A percentile compares a stretch with the other conserved stretches of the same genome.
These are phyloP conservation scores for Chimonanthus salicifolius DNA, from an alignment of 164 flowering plant genomes.

Conservation along the genomic window DNA sequence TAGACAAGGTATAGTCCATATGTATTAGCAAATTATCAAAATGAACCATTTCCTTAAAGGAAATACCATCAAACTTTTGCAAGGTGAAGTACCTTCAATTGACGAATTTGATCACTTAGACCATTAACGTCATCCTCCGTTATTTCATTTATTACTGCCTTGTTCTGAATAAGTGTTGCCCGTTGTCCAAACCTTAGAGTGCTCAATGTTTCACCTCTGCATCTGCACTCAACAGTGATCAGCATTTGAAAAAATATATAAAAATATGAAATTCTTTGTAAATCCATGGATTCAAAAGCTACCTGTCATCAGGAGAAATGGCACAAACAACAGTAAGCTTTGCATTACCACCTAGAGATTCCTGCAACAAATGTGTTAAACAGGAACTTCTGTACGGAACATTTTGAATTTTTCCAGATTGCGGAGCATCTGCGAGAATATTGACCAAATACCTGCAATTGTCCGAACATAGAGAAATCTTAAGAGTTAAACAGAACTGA, in stretches of 20 bases:
- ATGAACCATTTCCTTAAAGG: too few relatives aligned
- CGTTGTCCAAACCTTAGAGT: conserved; percentile 81
- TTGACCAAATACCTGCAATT: conserved; percentile 66
- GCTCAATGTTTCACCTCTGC: conserved; percentile 60
- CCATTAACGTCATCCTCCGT: conserved; percentile 89
- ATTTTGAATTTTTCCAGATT: conserved; percentile 32
- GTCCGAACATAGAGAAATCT: not conserved
- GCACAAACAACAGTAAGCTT: conserved; percentile 80
- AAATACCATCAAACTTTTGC: too few relatives aligned
- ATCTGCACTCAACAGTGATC: conserved; percentile 37
- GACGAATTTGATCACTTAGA: conserved; percentile 90
- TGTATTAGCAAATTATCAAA: too few relatives aligned
- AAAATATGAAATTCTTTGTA: not conserved
- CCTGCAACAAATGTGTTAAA: conserved; percentile 73
- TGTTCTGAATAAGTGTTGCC: conserved; percentile 55
- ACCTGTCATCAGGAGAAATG: conserved; percentile 72
- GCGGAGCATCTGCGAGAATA: conserved; percentile 46
- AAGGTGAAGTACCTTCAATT: conserved; percentile 61
- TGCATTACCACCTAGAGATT: conserved; percentile 93
- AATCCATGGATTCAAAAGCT: not conserved
- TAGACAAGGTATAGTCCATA: too few relatives aligned
- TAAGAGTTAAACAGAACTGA: not conserved
- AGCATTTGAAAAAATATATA: not conserved
- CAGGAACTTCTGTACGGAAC: conserved; percentile 53
- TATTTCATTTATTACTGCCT: conserved; percentile 88